Percentiles rank a stretch among this genome's conserved stretches.
These are phyloP conservation scores for Rhazya stricta DNA, from an alignment of 257 asterid species.

Conservation along the genomic window DNA sequence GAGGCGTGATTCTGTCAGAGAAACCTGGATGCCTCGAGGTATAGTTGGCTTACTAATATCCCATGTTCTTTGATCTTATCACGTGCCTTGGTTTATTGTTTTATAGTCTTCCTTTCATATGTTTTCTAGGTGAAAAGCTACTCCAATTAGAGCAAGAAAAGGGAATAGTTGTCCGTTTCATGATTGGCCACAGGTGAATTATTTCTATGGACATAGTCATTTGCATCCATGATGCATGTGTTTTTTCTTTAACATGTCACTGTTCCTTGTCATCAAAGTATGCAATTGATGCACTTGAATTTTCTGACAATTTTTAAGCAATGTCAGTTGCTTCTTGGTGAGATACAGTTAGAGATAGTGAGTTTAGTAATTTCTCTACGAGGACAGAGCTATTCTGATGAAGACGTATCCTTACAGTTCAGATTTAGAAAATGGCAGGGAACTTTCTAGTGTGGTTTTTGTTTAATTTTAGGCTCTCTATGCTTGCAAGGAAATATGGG, in stretches of 20 bases:
- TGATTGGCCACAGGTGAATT: constrained; percentile 79
- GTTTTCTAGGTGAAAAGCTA: constrained; percentile 47
- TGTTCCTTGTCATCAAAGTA: not conserved
- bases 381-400: not conserved
- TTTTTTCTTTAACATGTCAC: not conserved
- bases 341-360: not conserved
- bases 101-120: not conserved
- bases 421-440: not conserved
- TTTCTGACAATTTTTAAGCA: not conserved
- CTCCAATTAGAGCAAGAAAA: constrained; percentile 61
- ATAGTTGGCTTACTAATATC: not conserved
- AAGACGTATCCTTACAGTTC: not conserved
- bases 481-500: not conserved
- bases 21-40: constrained; percentile 95
- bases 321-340: not conserved
- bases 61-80: not conserved
- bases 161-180: constrained; percentile 74
- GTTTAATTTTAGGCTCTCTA: not conserved
- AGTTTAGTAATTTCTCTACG: not conserved
- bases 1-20: constrained; percentile 81
- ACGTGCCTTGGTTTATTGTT: not conserved
- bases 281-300: not conserved
- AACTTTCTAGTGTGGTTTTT: not conserved
- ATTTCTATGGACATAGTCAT: not conserved
- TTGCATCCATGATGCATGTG: not conserved